Evolutionary conservation across 1,284 basidiomycete genomes (phyloP).

Genomic region (Microbotryum lychnidis-dioicae): DNA sequence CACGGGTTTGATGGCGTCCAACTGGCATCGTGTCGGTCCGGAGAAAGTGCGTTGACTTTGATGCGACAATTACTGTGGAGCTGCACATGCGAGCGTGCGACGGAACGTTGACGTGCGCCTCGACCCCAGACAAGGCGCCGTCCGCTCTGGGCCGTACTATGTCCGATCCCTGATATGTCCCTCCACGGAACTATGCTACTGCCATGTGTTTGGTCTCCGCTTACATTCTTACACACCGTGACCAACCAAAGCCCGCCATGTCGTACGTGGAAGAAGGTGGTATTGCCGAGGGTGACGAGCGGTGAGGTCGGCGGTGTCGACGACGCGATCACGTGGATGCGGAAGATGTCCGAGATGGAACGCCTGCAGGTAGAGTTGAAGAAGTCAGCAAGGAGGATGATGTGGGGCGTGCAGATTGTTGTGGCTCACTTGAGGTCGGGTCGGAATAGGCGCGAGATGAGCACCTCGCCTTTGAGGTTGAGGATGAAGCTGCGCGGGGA

Average conservation of each 20-base stretch:
- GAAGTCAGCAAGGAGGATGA: background rate
- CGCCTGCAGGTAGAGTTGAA: slow-evolving; percentile 51
- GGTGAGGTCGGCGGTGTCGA: slow-evolving; percentile 67
- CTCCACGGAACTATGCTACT: background rate
- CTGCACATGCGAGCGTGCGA: too few species aligned
- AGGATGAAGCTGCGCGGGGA: slow-evolving; percentile 21
- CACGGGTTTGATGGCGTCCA: too few species aligned
- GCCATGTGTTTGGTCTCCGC: slow-evolving; percentile 33
- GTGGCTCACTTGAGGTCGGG: slow-evolving; percentile 79
- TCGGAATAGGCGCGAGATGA: slow-evolving; percentile 85
- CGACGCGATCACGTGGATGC: slow-evolving; percentile 93
- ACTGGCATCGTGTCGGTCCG: too few species aligned
- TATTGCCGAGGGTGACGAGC: slow-evolving; percentile 97
- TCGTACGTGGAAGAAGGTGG: slow-evolving; percentile 51
- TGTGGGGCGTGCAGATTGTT: background rate
- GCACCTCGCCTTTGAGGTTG: slow-evolving; percentile 54
- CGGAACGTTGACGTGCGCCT: background rate
- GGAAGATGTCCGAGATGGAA: slow-evolving; percentile 93
- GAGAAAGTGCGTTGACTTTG: too few species aligned
- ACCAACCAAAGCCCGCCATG: slow-evolving; percentile 42
- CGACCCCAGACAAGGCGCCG: too few species aligned
- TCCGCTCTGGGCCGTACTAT: too few species aligned
- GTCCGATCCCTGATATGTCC: background rate
- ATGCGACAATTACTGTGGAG: too few species aligned
- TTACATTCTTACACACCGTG: slow-evolving; percentile 52